phyloP scores from a whole-genome alignment of 257 asterid genomes.

The Knoxia roxburghii region DNA sequence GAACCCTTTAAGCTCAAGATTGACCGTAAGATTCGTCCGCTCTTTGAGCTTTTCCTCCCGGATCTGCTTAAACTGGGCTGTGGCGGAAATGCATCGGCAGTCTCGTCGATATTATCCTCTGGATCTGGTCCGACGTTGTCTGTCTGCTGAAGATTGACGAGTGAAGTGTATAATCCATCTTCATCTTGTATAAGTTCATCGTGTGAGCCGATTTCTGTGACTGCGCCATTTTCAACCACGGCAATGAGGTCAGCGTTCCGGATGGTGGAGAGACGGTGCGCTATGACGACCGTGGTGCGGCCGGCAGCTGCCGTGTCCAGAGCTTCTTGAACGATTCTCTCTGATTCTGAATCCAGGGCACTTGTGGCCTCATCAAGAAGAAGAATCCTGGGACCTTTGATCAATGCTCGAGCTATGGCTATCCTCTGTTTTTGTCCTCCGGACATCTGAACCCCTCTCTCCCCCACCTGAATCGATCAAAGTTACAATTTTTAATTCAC shows the following conservation, averaged over 20 bases:
- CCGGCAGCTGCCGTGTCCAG: conserved; percentile 79
- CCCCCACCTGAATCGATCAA: conserved; percentile 64
- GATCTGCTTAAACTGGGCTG: conserved; percentile 24
- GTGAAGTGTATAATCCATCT: conserved; percentile 50
- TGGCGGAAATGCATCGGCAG: conserved; percentile 16
- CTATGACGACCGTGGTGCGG: conserved; percentile 73
- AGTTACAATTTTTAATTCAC: not conserved
- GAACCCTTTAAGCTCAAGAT: conserved; percentile 51
- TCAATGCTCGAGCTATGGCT: conserved; percentile 86
- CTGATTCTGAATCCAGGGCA: conserved; percentile 87
- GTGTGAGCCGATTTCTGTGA: conserved; percentile 67
- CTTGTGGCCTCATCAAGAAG: conserved; percentile 95
- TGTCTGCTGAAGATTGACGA: conserved; percentile 61
- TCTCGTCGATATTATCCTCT: not conserved
- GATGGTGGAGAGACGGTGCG: conserved; percentile 93
- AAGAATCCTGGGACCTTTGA: conserved; percentile 73
- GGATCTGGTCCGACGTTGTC: conserved; percentile 32
- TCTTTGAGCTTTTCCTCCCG: conserved; percentile 31
- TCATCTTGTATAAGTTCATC: conserved; percentile 40
- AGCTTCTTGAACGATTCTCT: conserved; percentile 74
- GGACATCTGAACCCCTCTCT: conserved; percentile 86
- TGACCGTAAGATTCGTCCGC: conserved; percentile 33
- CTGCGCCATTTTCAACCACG: conserved; percentile 60
- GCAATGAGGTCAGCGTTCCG: conserved; percentile 74
- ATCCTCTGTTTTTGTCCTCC: conserved; percentile 98